Conservation (phyloP, 2,329 filamentous ascomycete species). For the Talaromyces sp. region DNA sequence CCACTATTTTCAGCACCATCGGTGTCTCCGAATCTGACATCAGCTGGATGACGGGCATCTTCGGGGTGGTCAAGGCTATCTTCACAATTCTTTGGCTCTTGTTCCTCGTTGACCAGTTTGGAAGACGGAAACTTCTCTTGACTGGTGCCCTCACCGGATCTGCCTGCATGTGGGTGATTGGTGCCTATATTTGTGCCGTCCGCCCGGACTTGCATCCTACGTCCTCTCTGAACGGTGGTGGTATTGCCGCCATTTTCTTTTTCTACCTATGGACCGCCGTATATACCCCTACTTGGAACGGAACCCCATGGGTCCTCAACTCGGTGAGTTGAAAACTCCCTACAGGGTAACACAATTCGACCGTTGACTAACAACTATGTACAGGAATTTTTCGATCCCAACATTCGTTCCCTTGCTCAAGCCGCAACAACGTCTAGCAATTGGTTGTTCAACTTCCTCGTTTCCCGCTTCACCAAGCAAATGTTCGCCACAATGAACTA, state of each 20-base stretch:
- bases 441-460: conserved; percentile 37
- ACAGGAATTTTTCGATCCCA: conserved; percentile 66
- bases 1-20: conserved; percentile 64
- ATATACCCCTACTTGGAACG: not conserved
- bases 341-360: not conserved
- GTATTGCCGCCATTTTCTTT: not conserved
- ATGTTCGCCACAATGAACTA: conserved; percentile 48
- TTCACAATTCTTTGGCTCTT: conserved; percentile 67
- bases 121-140: conserved; percentile 62
- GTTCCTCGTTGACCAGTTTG: conserved; percentile 63
- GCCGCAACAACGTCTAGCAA: conserved; percentile 55
- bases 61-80: conserved; percentile 25
- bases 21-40: conserved; percentile 45
- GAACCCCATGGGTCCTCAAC: not conserved
- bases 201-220: conserved; percentile 28
- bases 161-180: conserved; percentile 37
- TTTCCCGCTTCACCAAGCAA: conserved; percentile 38
- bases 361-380: not conserved
- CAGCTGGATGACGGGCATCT: not conserved
- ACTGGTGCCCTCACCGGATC: conserved; percentile 61
- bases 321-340: not conserved
- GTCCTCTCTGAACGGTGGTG: not conserved
- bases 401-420: conserved; percentile 66
- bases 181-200: conserved; percentile 37
- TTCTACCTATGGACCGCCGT: not conserved